Base-by-base conservation (phyloP, 805 yeast species). In the Wickerhamomyces tratensis region DNA sequence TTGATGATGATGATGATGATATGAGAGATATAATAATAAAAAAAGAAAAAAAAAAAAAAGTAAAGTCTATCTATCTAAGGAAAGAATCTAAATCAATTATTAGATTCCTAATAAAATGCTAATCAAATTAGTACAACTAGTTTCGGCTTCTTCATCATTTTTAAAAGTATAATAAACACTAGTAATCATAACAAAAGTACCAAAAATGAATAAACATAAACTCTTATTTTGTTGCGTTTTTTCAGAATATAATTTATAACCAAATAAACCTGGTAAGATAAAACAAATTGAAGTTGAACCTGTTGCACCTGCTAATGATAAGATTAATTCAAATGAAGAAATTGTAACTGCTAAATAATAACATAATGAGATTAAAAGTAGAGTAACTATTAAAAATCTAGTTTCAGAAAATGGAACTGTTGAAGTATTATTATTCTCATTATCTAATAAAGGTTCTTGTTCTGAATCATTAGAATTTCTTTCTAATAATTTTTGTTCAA, bases 261-360 rank as follows among this genome's bases (percentile, higher is more conserved):
- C 91, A 58, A 83, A 84, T 43, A 79, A 64, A 0, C 94, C 93
- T 0, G 94, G 94, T 37, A 84, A 65, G 9, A 82, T 82, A 58
- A 83, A 84, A 25, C 87, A 78, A 40, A 84, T 84, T 26, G 86
- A 68, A 0, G 89, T 85, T 5, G 89, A 84, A 0, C 94, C 94
- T 0, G 93, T 84, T 6, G 89, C 82, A 5, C 94, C 94, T 9
- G 84, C 88, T 41, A 84, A 63, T 1, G 91, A 77, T 39, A 84
- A 61, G 5, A 84, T 83, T 33, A 74, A 69, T 41, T 82, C 89
- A 54, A 84, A 76, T 0, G 86, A 80, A 1, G 69, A 64, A 9
- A 84, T 72, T 9, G 76, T 59, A 1, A 78, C 58, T 0, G 94
- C 86, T 13, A 77, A 59, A 0, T 69, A 45, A 52, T 82, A 84